Evolutionary conservation across 1,284 basidiomycete genomes (phyloP), one percentile per base, ranked within the genome.

Genomic region (Puccinia novopanici): DNA sequence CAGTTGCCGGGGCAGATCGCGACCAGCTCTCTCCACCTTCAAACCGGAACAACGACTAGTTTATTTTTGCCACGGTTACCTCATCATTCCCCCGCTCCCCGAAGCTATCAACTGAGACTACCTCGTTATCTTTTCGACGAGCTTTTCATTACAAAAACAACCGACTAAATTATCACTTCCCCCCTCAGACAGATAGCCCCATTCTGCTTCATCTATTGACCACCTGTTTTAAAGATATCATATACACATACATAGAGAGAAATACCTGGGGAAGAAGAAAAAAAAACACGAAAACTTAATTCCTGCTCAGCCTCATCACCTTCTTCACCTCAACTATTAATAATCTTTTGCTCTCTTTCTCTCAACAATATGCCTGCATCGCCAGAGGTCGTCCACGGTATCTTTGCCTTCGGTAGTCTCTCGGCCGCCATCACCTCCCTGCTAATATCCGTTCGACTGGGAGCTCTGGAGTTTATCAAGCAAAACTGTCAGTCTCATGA

Each of bases 401-500:
- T 65, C 19, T 77, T 77, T 19, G 61, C 75, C 10, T 48, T 54
- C 3, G 50, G 48, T 22, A 63, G 61, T 22, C 52, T 77, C n/a
- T 50, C 48, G 40, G 75, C 61, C 2, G 63, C 75, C 19, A 48
- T 68, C 48, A 48, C 19, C 4, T 77, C 75, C 10, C 5, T 77
- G 15, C 12, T 77, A 42, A 68, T 68, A 15, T 67, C 75, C 9
- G 40, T 77, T 24, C 24, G 52, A 22, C 19, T 77, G 13, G 75
- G 75, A 13, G 61, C 61, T 27, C 40, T 67, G 50, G 48, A 77
- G 4, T 77, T 68, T 45, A 40, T 77, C 27, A 55, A 68, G 57
- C 40, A 54, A 68, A 77, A 77, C 54, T 68, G 75, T 77, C 8
- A 77, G 75, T 75, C 52, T 59, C 19, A 17, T 19, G 10, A 22